Evolutionary conservation across 768 basidiomycete species (phyloP).

Genomic region (Phaeotremella skinneri): DNA sequence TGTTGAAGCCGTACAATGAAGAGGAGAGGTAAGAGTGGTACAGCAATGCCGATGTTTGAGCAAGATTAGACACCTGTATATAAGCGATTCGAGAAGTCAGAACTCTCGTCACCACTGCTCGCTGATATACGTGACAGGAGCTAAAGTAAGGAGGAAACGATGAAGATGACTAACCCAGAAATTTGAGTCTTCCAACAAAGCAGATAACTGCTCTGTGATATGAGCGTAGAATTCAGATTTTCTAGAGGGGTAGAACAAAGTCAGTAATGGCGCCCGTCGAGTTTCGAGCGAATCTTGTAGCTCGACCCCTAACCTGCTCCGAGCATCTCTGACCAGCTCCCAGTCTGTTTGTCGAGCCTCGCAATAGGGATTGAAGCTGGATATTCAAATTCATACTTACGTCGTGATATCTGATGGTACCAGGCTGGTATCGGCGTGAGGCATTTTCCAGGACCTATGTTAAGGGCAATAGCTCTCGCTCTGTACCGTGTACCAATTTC

Average conservation of each 20-base stretch:
- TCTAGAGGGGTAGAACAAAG: conserved; percentile 33
- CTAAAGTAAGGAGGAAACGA: not conserved
- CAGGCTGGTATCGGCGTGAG: conserved; percentile 75
- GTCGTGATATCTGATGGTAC: conserved; percentile 67
- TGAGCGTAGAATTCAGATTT: conserved; percentile 80
- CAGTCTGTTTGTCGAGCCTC: too few species aligned
- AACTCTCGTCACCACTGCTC: too few species aligned
- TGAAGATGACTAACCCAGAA: conserved; percentile 67
- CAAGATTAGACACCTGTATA: conserved; percentile 73
- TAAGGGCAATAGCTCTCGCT: too few species aligned
- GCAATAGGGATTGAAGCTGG: too few species aligned
- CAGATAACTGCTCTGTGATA: conserved; percentile 63
- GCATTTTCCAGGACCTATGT: conserved; percentile 67
- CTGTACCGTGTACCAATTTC: too few species aligned
- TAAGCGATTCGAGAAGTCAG: not conserved
- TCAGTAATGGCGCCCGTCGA: too few species aligned
- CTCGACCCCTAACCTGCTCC: too few species aligned
- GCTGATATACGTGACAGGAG: not conserved
- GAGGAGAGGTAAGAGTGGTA: conserved; percentile 75
- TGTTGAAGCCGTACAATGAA: conserved; percentile 59
- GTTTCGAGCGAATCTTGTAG: too few species aligned
- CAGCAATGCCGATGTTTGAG: conserved; percentile 77
- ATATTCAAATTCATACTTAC: conserved; percentile 20
- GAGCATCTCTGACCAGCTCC: too few species aligned
- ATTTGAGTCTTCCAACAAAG: conserved; percentile 65